Percentiles rank a stretch among this genome's conserved stretches.
Evolutionary conservation across 2,329 filamentous ascomycete species (phyloP).

Genomic region (Onygenales sp.): DNA sequence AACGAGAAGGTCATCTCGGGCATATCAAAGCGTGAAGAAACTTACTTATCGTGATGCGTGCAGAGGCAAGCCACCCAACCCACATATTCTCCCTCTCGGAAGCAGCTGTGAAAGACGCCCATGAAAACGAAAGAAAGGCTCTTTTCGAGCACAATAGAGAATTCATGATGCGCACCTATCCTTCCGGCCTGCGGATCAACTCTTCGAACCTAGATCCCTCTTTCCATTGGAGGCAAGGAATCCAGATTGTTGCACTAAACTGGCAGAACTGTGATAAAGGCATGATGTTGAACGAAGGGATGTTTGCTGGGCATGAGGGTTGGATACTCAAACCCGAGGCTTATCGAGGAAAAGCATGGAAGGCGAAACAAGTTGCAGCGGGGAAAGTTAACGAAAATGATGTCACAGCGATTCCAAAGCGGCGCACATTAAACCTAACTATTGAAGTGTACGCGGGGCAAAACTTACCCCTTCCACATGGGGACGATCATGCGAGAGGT

Average conservation of each 20-base stretch:
- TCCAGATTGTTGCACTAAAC: constrained; percentile 86
- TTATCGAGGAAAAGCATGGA: constrained; percentile 42
- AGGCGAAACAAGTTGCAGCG: constrained; percentile 26
- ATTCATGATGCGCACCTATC: constrained; percentile 81
- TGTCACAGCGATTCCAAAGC: constrained; percentile 30
- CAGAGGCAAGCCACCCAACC: constrained; percentile 44
- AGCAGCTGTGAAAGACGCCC: constrained; percentile 56
- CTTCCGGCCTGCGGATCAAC: constrained; percentile 67
- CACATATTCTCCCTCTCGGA: constrained; percentile 59
- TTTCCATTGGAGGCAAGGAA: constrained; percentile 77
- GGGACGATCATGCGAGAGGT: constrained; percentile 43
- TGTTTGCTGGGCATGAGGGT: constrained; percentile 73
- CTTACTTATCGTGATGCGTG: neutral
- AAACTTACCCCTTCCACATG: constrained; percentile 57
- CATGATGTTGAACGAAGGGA: constrained; percentile 92
- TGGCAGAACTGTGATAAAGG: constrained; percentile 88
- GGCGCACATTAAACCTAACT: constrained; percentile 53
- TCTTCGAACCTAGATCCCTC: constrained; percentile 83
- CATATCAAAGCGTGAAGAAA: neutral
- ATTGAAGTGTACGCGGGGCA: constrained; percentile 72
- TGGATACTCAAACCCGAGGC: constrained; percentile 78
- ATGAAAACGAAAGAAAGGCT: constrained; percentile 41
- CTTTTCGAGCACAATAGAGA: constrained; percentile 75
- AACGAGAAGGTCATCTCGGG: neutral
- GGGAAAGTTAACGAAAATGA: neutral